phyloP scores from a whole-genome alignment of 768 basidiomycete species.

The Phallus indusiatus region DNA sequence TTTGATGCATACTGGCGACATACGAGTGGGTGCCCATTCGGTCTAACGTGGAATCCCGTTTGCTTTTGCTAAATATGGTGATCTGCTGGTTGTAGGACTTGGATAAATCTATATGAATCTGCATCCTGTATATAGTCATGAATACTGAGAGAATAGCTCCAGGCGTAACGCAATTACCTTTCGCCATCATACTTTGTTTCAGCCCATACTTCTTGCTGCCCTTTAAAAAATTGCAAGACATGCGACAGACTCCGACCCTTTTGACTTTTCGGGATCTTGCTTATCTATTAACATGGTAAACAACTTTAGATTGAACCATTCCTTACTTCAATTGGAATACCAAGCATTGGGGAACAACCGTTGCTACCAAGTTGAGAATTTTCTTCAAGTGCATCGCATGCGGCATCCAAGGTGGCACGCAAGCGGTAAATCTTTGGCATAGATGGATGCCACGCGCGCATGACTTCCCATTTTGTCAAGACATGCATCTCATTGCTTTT shows the following conservation, averaged over 20 bases:
- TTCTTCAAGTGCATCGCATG: slow-evolving; percentile 30
- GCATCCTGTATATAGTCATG: slow-evolving; percentile 36
- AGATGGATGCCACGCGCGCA: slow-evolving; percentile 63
- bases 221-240: slow-evolving; percentile 37
- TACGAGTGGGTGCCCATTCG: slow-evolving; percentile 53
- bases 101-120: slow-evolving; percentile 67
- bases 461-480: slow-evolving; percentile 53
- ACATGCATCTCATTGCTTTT: slow-evolving; percentile 46
- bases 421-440: slow-evolving; percentile 47
- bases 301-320: slow-evolving; percentile 2
- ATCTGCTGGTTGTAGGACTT: slow-evolving; percentile 35
- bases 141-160: too few species aligned
- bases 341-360: slow-evolving; percentile 33
- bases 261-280: slow-evolving; percentile 70
- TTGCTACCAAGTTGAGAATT: neutral
- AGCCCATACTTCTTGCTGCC: slow-evolving; percentile 52
- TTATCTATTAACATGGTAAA: neutral
- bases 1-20: slow-evolving; percentile 8
- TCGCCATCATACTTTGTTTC: slow-evolving; percentile 96
- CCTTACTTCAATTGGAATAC: slow-evolving; percentile 52
- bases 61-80: slow-evolving; percentile 83
- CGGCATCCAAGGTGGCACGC: slow-evolving; percentile 50
- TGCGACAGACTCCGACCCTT: slow-evolving; percentile 59
- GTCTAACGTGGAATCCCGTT: slow-evolving; percentile 72
- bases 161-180: slow-evolving; percentile 25